Conservation (phyloP, 257 asterid species). For the Leonotis leonurus region DNA sequence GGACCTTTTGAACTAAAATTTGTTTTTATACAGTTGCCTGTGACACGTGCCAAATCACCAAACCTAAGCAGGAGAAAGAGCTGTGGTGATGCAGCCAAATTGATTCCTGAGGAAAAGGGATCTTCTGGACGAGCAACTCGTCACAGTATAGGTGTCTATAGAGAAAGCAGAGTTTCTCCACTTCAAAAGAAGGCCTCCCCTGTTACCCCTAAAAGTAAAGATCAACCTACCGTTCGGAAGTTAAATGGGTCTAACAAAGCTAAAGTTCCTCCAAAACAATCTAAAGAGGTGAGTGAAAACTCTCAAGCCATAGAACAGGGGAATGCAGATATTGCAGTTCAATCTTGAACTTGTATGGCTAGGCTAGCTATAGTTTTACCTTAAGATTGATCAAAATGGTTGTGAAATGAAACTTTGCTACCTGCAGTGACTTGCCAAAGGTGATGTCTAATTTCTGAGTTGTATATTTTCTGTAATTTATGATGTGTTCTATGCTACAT, state of each 20-base stretch:
- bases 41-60: slow-evolving; percentile 95
- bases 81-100: slow-evolving; percentile 51
- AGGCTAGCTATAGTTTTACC: slow-evolving; percentile 23
- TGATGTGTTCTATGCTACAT: slow-evolving; percentile 23
- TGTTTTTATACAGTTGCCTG: slow-evolving; percentile 59
- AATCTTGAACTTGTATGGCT: slow-evolving; percentile 30
- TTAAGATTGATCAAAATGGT: slow-evolving; percentile 10
- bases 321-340: slow-evolving; percentile 28
- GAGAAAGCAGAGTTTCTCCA: slow-evolving; percentile 30
- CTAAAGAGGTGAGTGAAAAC: slow-evolving; percentile 29
- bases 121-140: slow-evolving; percentile 39
- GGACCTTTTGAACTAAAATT: background rate
- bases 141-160: slow-evolving; percentile 56
- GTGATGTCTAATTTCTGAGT: slow-evolving; percentile 25
- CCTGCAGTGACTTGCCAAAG: slow-evolving; percentile 19
- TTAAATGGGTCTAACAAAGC: slow-evolving; percentile 27
- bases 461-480: slow-evolving; percentile 50
- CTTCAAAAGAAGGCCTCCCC: slow-evolving; percentile 33
- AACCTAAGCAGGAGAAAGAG: slow-evolving; percentile 76
- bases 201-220: slow-evolving; percentile 48
- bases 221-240: slow-evolving; percentile 31
- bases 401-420: slow-evolving; percentile 22
- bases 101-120: slow-evolving; percentile 48
- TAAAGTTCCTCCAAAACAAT: slow-evolving; percentile 20
- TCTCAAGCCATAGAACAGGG: slow-evolving; percentile 22